These are phyloP conservation scores for Saraca asoca DNA, from an alignment of 331 rosid genomes.

Conservation along the genomic window DNA sequence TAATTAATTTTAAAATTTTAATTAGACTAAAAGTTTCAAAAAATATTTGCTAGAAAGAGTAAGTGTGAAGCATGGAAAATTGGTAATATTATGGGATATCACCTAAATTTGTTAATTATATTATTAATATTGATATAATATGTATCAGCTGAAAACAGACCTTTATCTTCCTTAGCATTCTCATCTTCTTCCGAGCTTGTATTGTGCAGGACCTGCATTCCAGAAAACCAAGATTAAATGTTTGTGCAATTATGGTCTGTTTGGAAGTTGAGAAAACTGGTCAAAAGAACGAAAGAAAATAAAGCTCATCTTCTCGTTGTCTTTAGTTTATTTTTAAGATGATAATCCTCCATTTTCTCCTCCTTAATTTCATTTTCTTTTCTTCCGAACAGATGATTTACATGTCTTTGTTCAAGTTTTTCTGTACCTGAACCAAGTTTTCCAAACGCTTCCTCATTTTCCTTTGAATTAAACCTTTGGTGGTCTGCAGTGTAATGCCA, in stretches of 20 bases:
- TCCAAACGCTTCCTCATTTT: constrained; percentile 82
- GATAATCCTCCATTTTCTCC: too few relatives aligned
- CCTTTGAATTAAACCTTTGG: constrained; percentile 85
- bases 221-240: constrained; percentile 28
- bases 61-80: constrained; percentile 11
- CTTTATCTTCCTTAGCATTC: constrained; percentile 42
- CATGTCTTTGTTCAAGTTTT: neutral
- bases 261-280: too few relatives aligned
- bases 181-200: constrained; percentile 48
- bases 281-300: too few relatives aligned
- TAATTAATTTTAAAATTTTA: too few relatives aligned
- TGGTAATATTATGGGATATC: too few relatives aligned
- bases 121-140: constrained; percentile 3
- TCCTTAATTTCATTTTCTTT: too few relatives aligned
- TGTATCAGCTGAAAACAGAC: constrained; percentile 43
- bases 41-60: too few relatives aligned
- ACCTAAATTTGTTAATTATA: constrained; percentile 5
- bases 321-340: too few relatives aligned
- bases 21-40: too few relatives aligned
- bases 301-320: too few relatives aligned
- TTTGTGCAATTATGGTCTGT: too few relatives aligned
- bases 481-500: constrained; percentile 53
- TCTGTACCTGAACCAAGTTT: constrained; percentile 64
- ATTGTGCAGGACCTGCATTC: constrained; percentile 58
- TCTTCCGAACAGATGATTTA: too few relatives aligned